phyloP scores from a whole-genome alignment of 208 protist genomes.

The Phytomonas sp. region DNA sequence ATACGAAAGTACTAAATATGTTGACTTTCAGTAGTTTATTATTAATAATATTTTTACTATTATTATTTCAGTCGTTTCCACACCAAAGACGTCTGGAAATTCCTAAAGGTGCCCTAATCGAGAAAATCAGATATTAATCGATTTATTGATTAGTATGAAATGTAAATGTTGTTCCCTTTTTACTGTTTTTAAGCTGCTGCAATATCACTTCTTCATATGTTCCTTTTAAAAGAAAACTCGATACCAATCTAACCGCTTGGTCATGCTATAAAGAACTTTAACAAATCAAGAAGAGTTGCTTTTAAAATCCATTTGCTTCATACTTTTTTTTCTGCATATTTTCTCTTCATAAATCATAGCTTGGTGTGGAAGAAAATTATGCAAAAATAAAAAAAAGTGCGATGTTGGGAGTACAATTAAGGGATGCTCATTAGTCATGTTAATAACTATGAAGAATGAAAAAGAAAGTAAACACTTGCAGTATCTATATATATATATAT shows the following conservation, averaged over 20 bases:
- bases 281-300: not conserved
- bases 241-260: not conserved
- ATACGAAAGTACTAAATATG: not conserved
- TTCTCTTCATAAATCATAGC: not conserved
- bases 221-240: not conserved
- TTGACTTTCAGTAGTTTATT: not conserved
- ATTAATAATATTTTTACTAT: conserved; percentile 6
- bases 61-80: conserved; percentile 12
- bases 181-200: not conserved
- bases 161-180: not conserved
- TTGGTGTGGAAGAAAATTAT: not conserved
- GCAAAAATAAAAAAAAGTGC: not conserved
- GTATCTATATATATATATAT: not conserved
- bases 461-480: not conserved
- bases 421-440: not conserved
- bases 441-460: not conserved
- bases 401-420: not conserved
- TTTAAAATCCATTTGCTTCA: not conserved
- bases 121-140: not conserved
- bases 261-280: not conserved
- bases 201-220: not conserved
- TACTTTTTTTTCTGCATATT: conserved; percentile 3
- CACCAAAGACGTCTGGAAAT: not conserved
- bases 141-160: not conserved
- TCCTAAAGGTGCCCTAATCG: not conserved